phyloP scores from a whole-genome alignment of 176 grass and related monocot species.

The Saccharum officinarum region DNA sequence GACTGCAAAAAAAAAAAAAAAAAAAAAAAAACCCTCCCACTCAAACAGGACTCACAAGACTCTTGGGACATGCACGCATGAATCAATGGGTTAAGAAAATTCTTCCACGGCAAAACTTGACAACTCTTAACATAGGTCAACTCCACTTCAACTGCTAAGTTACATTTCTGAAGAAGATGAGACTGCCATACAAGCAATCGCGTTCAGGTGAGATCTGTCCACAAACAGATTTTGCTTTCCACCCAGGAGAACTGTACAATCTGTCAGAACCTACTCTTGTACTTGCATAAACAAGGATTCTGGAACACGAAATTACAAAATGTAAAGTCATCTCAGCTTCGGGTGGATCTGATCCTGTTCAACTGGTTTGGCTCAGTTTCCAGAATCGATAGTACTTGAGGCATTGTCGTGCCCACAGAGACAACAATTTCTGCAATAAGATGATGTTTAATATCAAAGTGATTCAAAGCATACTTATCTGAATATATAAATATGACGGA shows the following conservation, averaged over 20 bases:
- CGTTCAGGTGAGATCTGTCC: not conserved
- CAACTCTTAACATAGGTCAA: not conserved
- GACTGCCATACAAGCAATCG: not conserved
- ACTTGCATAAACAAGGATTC: slow-evolving; percentile 16
- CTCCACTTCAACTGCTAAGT: not conserved
- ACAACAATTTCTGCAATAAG: slow-evolving; percentile 59
- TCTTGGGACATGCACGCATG: too few species aligned
- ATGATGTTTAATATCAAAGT: not conserved
- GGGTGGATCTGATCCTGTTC: slow-evolving; percentile 41
- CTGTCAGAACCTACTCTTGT: slow-evolving; percentile 34
- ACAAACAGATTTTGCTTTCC: not conserved
- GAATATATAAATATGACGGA: not conserved
- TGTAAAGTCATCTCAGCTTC: slow-evolving; percentile 43
- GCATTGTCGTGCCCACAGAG: slow-evolving; percentile 71
- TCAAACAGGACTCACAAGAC: too few species aligned
- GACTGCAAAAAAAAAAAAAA: too few species aligned
- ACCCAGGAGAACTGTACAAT: slow-evolving; percentile 29
- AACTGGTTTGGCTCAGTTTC: slow-evolving; percentile 44
- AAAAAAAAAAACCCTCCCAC: too few species aligned
- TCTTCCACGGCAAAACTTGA: too few species aligned
- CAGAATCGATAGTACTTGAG: slow-evolving; percentile 48
- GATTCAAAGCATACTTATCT: not conserved
- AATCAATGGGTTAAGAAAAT: too few species aligned
- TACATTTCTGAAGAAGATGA: not conserved
- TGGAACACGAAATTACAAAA: not conserved